These are phyloP conservation scores for Tieghemiomyces parasiticus DNA, from an alignment of 192 early-diverging fungal genomes.

Conservation along the genomic window DNA sequence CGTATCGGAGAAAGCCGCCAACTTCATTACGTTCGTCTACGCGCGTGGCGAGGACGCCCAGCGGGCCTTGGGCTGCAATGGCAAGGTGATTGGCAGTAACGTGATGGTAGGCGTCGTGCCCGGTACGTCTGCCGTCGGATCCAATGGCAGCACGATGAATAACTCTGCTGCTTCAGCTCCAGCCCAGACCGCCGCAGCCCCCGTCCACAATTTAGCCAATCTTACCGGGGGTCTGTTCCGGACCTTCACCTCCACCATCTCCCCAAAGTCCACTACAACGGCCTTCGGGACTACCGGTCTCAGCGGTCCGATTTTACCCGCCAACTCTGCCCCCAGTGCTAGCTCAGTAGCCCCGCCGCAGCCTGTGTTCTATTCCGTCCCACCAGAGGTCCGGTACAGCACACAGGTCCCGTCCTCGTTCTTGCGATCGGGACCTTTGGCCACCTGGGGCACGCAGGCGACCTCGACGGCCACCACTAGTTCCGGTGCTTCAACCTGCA, in stretches of 20 bases:
- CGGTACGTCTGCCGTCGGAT: background rate
- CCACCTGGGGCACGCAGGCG: background rate
- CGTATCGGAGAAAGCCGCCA: constrained; percentile 11
- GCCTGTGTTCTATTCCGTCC: background rate
- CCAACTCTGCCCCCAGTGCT: background rate
- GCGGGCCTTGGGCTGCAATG: constrained; percentile 15
- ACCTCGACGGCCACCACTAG: too few species aligned
- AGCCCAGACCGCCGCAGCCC: background rate
- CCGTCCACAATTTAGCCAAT: background rate
- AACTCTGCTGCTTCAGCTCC: background rate
- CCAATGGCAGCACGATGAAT: background rate
- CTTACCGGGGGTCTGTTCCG: background rate
- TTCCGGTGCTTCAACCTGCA: too few species aligned
- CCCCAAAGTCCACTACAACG: background rate
- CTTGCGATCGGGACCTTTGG: background rate
- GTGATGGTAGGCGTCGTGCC: constrained; percentile 15
- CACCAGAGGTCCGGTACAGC: background rate
- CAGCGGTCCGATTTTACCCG: background rate
- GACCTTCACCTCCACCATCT: background rate
- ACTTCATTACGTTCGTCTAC: constrained; percentile 19
- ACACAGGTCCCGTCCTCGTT: background rate
- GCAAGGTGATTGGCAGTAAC: constrained; percentile 14
- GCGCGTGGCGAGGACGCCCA: constrained; percentile 12
- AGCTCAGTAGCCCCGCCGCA: background rate
- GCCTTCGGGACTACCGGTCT: background rate